These are phyloP conservation scores for Neurospora sp. DNA, from an alignment of 495 filamentous ascomycete genomes.

Conservation along the genomic window DNA sequence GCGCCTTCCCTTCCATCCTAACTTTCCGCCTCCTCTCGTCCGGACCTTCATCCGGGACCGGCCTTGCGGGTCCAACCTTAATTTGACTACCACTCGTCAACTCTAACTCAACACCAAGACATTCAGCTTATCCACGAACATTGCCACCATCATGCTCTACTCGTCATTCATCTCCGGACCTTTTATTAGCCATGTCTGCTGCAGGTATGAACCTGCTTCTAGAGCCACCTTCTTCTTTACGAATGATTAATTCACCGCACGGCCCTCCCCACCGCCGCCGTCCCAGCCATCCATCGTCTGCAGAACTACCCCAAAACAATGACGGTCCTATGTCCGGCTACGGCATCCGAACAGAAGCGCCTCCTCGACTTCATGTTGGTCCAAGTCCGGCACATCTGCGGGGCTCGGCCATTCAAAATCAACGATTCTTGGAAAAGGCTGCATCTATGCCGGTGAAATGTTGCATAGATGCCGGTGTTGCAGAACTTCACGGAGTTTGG, in stretches of 20 bases:
- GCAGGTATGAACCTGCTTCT: neutral
- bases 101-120: neutral
- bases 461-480: neutral
- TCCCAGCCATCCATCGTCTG: neutral
- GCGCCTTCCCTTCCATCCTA: neutral
- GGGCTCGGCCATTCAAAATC: neutral
- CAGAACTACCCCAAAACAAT: neutral
- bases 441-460: neutral
- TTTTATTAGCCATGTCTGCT: neutral
- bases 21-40: neutral
- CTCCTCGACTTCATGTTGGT: neutral
- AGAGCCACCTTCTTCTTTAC: too few species aligned
- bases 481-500: neutral
- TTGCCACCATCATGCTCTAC: neutral
- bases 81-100: neutral
- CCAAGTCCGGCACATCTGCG: neutral
- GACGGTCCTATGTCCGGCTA: neutral
- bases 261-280: neutral
- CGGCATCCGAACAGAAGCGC: neutral
- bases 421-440: neutral
- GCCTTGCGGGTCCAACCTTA: neutral
- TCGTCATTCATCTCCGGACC: neutral
- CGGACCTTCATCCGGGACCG: neutral
- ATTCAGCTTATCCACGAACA: neutral
- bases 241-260: neutral